Base-by-base conservation (phyloP, 2,329 filamentous ascomycete species). In the Aureobasidium pullulans region DNA sequence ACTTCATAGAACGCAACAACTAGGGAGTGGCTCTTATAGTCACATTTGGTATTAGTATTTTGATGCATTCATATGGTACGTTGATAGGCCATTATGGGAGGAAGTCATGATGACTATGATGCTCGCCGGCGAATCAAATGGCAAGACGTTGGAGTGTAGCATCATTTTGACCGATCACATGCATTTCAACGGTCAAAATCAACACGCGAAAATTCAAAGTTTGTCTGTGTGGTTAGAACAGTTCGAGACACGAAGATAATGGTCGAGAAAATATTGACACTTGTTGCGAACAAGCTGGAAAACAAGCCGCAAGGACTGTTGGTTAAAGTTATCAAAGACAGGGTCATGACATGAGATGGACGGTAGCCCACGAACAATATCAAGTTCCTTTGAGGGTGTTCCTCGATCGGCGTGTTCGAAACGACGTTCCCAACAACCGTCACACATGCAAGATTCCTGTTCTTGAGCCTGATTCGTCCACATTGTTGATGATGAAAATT, bases 131-230 rank as follows among this genome's bases (percentile, higher is more conserved):
- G 46, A 49, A 49, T 49, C 36, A 16, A 7, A 40, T 5, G 28
- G n/a, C 31, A 16, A 36, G 19, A 52, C 29, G 16, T 54, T 34
- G 29, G 28, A 53, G 32, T 2, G 50, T 29, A 43, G 13, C 52
- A n/a, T 28, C 49, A 16, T 53, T 10, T 37, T 46, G 40, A 9
- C n/a, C 31, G 52, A 56, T 56, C 52, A 56, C 52, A 56, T 56
- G 52, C 42, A 56, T 36, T 28, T 19, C 52, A 56, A 56, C 40
- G 40, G 31, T 13, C 31, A 29, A 37, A 37, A 46, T 46, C 52
- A 56, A 56, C 52, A 56, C 15, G n/a, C 32, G 10, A 31, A 54
- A 32, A 31, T 32, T 40, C 34, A 23, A 23, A 23, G 23, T 23
- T 23, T 23, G 23, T 23, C 23, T 23, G 23, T 23, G 23, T 23